Conservation (phyloP, 352 stramenopile species). For the Phytophthora brassicae region DNA sequence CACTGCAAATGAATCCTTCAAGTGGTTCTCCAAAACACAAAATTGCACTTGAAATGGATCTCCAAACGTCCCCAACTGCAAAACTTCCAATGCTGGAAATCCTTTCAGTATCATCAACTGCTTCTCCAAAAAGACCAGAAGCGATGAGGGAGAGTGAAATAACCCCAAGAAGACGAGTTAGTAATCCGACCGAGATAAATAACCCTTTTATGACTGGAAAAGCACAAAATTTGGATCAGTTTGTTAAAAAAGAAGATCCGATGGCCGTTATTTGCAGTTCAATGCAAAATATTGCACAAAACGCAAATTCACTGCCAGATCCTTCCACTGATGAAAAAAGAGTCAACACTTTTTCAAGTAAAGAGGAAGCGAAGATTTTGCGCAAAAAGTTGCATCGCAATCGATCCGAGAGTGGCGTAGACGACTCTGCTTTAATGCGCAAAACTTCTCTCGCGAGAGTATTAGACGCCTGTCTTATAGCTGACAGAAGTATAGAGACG, state of each 20-base stretch:
- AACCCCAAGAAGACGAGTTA: constrained; percentile 2
- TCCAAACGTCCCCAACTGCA: constrained; percentile 2
- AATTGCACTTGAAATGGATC: neutral
- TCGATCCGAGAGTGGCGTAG: constrained; percentile 3
- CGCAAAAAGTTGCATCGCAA: neutral
- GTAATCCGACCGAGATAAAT: constrained; percentile 7
- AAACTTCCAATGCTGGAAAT: constrained; percentile 26
- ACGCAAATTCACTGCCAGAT: neutral
- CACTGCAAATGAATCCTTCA: neutral
- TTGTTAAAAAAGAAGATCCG: neutral
- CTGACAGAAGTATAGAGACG: neutral
- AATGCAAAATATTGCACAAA: too few species aligned
- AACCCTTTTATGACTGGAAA: too few species aligned
- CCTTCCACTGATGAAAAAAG: neutral
- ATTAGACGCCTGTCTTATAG: constrained; percentile 19
- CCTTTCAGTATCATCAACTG: constrained; percentile 8
- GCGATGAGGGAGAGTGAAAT: neutral
- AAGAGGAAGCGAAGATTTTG: neutral
- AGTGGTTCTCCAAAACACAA: constrained; percentile 7
- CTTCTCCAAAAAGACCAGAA: neutral
- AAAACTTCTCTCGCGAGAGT: constrained; percentile 31
- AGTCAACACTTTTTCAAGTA: neutral
- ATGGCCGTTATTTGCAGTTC: too few species aligned
- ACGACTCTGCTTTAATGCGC: constrained; percentile 9
- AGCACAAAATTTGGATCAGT: too few species aligned